Conservation (phyloP, 495 filamentous ascomycete genomes). For the Daldinia vernicosa region DNA sequence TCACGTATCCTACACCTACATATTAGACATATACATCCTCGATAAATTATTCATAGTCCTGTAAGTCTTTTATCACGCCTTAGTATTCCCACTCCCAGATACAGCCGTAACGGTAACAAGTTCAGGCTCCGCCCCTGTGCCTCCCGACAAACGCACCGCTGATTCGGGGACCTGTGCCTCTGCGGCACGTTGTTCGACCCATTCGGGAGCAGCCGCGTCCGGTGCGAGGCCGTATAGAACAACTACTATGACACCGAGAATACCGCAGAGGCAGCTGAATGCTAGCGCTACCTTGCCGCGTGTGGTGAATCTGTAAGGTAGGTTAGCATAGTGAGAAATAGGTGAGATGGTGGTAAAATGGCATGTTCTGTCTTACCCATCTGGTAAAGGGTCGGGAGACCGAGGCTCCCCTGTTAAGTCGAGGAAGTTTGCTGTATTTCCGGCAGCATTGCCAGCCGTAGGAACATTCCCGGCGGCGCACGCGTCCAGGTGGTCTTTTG, state of each 20-base stretch:
- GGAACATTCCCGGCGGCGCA: constrained; percentile 63
- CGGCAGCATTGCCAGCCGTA: constrained; percentile 77
- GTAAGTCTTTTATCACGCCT: constrained; percentile 6
- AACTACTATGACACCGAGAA: constrained; percentile 76
- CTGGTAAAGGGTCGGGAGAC: constrained; percentile 65
- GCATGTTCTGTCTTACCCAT: constrained; percentile 56
- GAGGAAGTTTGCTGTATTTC: constrained; percentile 68
- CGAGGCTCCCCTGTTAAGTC: constrained; percentile 70
- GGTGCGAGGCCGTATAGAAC: constrained; percentile 69
- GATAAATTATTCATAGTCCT: neutral
- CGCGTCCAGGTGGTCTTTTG: constrained; percentile 67
- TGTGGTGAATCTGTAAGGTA: constrained; percentile 65
- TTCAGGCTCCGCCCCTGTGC: constrained; percentile 21
- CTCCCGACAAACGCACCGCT: constrained; percentile 20
- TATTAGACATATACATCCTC: neutral
- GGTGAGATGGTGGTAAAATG: neutral
- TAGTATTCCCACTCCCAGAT: constrained; percentile 13
- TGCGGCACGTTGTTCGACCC: constrained; percentile 4
- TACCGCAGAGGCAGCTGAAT: constrained; percentile 73
- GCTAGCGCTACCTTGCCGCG: constrained; percentile 76
- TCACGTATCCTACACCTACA: neutral
- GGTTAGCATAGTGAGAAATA: neutral
- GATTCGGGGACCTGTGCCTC: constrained; percentile 3
- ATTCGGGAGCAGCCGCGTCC: constrained; percentile 19
- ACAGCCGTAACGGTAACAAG: constrained; percentile 17